Conservation (phyloP, 192 early-diverging fungal species). For the Umbelopsis sp. region DNA sequence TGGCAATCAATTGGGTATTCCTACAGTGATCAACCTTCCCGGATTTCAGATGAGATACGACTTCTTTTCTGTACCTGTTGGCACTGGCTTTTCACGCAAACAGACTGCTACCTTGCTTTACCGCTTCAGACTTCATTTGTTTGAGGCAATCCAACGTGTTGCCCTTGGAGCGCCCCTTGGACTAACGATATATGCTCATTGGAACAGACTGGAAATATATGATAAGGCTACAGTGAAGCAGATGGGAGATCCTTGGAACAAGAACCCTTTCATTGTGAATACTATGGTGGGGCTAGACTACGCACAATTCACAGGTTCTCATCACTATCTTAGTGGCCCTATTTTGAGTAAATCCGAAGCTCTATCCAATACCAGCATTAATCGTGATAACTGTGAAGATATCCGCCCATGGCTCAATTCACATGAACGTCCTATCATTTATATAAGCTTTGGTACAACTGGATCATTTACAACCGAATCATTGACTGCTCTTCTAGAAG, state of each 20-base stretch:
- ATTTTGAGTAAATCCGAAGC: neutral
- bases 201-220: neutral
- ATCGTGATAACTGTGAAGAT: conserved; percentile 13
- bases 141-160: neutral
- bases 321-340: neutral
- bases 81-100: neutral
- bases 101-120: neutral
- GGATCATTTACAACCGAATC: neutral
- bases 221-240: neutral
- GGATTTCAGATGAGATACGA: neutral
- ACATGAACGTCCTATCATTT: neutral
- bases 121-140: neutral
- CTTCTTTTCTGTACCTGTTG: neutral
- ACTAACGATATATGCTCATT: neutral
- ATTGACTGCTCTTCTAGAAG: neutral
- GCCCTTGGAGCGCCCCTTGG: neutral
- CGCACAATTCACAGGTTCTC: neutral
- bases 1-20: conserved; percentile 4
- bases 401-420: neutral
- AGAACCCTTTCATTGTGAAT: neutral
- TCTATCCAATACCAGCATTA: neutral
- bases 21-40: neutral
- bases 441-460: conserved; percentile 11
- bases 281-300: neutral
- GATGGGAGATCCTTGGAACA: neutral